Evolutionary conservation across 116 monocot species (phyloP).

Genomic region (Papilionanthe hybrid): DNA sequence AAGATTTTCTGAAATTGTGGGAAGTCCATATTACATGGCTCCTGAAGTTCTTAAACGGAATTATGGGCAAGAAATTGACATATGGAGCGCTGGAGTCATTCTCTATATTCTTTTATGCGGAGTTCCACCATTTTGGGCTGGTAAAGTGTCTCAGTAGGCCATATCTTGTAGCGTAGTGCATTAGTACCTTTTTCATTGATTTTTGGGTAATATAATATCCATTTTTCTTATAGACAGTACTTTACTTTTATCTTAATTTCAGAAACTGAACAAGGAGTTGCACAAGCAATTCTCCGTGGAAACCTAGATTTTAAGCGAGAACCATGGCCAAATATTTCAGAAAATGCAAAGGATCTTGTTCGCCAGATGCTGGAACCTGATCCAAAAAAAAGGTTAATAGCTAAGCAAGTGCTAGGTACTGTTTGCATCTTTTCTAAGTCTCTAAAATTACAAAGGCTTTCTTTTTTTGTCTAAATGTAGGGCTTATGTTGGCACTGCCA

Average conservation of each 20-base stretch:
- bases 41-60: neutral
- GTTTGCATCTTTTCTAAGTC: neutral
- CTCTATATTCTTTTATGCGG: constrained; percentile 20
- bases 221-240: neutral
- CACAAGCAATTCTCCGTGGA: constrained; percentile 61
- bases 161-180: neutral
- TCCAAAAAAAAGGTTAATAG: constrained; percentile 48
- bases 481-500: neutral
- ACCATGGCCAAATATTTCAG: constrained; percentile 68
- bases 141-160: constrained; percentile 11
- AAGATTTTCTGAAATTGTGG: constrained; percentile 25
- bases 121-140: constrained; percentile 24
- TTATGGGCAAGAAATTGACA: constrained; percentile 15
- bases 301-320: constrained; percentile 60
- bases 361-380: constrained; percentile 61
- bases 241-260: constrained; percentile 12
- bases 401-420: constrained; percentile 66
- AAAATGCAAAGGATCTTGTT: constrained; percentile 60
- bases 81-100: constrained; percentile 18
- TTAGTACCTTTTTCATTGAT: neutral
- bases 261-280: constrained; percentile 75
- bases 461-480: neutral
- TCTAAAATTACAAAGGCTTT: neutral
- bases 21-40: constrained; percentile 19
- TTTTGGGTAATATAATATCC: neutral